Evolutionary conservation across 306 rosid genomes (phyloP).

Genomic region (Neltuma alba): DNA sequence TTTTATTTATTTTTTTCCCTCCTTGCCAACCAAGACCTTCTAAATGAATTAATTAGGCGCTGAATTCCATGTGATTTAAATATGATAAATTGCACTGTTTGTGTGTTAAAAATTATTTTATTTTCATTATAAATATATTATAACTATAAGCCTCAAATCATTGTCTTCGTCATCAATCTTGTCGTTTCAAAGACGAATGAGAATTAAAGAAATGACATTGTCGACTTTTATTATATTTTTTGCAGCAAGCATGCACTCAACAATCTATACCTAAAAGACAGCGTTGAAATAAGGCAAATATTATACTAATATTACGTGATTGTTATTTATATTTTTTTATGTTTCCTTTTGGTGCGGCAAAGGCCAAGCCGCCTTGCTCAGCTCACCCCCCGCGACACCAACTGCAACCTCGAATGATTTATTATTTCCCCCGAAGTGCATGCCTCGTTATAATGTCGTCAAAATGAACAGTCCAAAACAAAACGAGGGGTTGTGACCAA

Average conservation of each 20-base stretch:
- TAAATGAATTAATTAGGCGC: background rate
- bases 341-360: background rate
- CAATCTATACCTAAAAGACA: background rate
- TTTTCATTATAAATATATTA: too few species aligned
- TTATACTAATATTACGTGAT: background rate
- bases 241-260: background rate
- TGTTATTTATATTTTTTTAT: background rate
- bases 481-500: background rate
- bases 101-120: background rate
- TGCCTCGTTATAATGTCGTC: background rate
- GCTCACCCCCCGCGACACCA: background rate
- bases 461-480: background rate
- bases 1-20: too few species aligned
- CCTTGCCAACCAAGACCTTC: too few species aligned
- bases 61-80: background rate
- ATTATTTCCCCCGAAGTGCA: background rate
- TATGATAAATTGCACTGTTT: background rate
- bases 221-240: background rate
- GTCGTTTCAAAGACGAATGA: background rate
- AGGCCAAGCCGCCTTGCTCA: background rate
- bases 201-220: background rate
- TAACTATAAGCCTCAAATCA: background rate
- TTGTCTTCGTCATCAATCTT: background rate
- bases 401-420: background rate
- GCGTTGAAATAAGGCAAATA: background rate